Evolutionary conservation across 148 eudicot genomes (phyloP).

Genomic region (Rhododendron vialii): DNA sequence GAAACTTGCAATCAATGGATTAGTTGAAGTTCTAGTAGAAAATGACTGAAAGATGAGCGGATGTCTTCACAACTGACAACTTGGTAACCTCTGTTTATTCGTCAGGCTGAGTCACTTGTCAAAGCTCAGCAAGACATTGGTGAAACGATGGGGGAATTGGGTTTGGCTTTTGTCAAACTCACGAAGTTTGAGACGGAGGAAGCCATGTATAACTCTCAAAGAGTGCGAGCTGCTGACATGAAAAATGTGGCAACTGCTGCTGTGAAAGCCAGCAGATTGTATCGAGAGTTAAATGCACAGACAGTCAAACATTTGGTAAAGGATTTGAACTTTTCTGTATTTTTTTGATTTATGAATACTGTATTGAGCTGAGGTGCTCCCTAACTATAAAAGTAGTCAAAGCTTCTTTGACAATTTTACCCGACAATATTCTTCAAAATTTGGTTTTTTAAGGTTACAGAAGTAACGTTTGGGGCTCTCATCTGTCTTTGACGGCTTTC

Average conservation of each 20-base stretch:
- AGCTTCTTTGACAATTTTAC: not conserved
- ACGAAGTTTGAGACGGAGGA: slow-evolving; percentile 61
- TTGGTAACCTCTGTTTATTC: slow-evolving; percentile 5
- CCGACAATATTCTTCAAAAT: not conserved
- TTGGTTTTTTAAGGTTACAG: not conserved
- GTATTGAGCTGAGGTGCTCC: not conserved
- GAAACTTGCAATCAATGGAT: not conserved
- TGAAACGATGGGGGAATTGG: slow-evolving; percentile 61
- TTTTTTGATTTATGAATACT: not conserved
- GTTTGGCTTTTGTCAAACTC: slow-evolving; percentile 59
- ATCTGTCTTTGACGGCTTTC: not conserved
- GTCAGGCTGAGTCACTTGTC: slow-evolving; percentile 64
- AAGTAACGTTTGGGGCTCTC: not conserved
- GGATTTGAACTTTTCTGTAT: not conserved
- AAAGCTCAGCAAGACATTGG: slow-evolving; percentile 72
- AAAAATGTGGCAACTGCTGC: slow-evolving; percentile 71
- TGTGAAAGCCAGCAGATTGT: slow-evolving; percentile 73
- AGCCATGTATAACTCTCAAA: slow-evolving; percentile 48
- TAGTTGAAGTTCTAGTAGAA: not conserved
- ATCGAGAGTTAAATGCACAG: slow-evolving; percentile 63
- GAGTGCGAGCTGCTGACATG: slow-evolving; percentile 49
- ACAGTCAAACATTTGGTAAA: slow-evolving; percentile 71
- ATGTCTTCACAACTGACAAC: not conserved
- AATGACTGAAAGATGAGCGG: not conserved
- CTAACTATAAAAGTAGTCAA: not conserved